Percentiles rank a stretch among this genome's conserved stretches.
Conservation (phyloP, 805 yeast species). For the Sugiyamaella boreocaroliniensis region DNA sequence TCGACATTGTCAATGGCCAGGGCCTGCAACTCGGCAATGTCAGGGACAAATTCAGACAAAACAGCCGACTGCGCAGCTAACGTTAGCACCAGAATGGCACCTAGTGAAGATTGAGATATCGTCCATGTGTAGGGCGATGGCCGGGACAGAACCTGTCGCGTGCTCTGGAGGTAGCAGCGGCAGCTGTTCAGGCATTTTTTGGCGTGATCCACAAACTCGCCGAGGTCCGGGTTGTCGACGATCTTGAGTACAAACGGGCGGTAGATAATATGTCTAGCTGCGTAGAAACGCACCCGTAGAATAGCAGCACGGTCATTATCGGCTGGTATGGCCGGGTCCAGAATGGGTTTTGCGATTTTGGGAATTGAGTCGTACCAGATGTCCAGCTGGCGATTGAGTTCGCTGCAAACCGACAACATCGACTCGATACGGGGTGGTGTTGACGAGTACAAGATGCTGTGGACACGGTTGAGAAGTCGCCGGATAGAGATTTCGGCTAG, state of each 20-base stretch:
- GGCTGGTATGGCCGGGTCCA: neutral
- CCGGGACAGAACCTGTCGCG: conserved; percentile 1
- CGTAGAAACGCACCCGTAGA: conserved; percentile 10
- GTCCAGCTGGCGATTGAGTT: conserved; percentile 11
- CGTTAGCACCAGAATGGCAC: conserved; percentile 9
- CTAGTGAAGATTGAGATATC: conserved; percentile 5
- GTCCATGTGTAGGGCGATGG: conserved; percentile 15
- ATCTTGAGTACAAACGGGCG: conserved; percentile 12
- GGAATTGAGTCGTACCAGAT: conserved; percentile 13
- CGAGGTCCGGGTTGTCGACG: neutral
- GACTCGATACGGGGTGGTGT: neutral
- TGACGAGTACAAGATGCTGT: conserved; percentile 8
- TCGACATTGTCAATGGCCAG: conserved; percentile 4
- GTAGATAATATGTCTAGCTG: conserved; percentile 9
- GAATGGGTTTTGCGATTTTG: conserved; percentile 4
- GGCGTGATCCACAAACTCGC: conserved; percentile 3
- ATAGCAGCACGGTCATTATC: conserved; percentile 4
- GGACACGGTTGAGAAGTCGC: conserved; percentile 18
- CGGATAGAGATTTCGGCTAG: conserved; percentile 20
- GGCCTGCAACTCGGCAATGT: conserved; percentile 5
- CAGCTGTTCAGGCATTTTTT: conserved; percentile 6
- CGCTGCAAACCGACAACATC: conserved; percentile 1
- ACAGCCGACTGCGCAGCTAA: conserved; percentile 4
- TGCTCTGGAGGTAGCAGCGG: conserved; percentile 5
- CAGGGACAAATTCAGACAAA: conserved; percentile 3